Conservation (phyloP, 2,329 filamentous ascomycete species). For the Cladophialophora bantiana region DNA sequence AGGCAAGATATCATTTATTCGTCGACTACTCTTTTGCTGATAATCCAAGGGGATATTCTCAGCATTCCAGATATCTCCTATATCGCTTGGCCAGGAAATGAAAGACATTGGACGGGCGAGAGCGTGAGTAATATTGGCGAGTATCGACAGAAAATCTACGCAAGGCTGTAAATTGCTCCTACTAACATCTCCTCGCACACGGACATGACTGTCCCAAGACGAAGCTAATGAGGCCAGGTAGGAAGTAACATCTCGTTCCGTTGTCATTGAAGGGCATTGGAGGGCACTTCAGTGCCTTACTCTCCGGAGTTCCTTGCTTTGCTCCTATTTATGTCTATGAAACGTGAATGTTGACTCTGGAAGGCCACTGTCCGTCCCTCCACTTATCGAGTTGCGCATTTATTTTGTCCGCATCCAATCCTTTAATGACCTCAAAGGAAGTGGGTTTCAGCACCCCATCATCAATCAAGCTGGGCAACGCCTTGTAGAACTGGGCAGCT, state of each 20-base stretch:
- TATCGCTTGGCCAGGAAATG: no score
- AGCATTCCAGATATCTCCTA: no score
- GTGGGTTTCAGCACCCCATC: constrained; percentile 6
- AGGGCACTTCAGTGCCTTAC: not conserved
- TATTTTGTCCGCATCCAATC: constrained; percentile 5
- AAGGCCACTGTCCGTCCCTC: constrained; percentile 6
- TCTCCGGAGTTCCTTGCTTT: not conserved
- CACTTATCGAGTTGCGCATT: constrained; percentile 3
- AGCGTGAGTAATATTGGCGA: no score
- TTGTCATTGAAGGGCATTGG: not conserved
- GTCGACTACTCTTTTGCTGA: no score
- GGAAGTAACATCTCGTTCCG: not conserved
- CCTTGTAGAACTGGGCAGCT: not conserved
- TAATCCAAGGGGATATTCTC: no score
- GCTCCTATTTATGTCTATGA: not conserved
- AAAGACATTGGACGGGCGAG: no score
- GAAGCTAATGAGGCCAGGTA: not conserved
- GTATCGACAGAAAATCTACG: no score
- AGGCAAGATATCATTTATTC: no score
- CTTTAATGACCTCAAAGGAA: not conserved
- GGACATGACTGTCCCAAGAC: no score
- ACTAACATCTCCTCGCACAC: no score
- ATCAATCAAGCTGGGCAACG: not conserved
- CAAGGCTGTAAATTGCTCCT: no score
- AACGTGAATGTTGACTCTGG: constrained; percentile 12